These are phyloP conservation scores for Coelastrella sp. DNA, from an alignment of 139 green algal genomes.

Conservation along the genomic window DNA sequence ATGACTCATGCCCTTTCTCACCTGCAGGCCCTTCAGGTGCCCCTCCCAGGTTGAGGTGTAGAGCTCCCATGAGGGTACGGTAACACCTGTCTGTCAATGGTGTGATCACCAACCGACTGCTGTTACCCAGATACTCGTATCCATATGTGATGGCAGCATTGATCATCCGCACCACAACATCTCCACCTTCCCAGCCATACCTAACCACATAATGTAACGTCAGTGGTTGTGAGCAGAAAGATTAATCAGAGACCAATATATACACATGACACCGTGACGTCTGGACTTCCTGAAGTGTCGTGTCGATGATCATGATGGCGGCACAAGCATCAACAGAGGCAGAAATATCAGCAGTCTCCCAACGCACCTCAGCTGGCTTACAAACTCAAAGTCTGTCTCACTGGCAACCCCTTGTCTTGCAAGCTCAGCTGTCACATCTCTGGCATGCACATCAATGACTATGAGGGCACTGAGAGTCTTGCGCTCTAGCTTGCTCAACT, in stretches of 20 bases:
- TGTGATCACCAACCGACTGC: conserved; percentile 67
- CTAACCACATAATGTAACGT: background rate
- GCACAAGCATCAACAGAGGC: background rate
- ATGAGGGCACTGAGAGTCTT: conserved; percentile 84
- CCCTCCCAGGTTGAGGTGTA: conserved; percentile 62
- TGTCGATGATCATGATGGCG: no score
- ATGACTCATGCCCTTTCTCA: no score
- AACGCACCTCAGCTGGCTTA: conserved; percentile 75
- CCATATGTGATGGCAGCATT: conserved; percentile 72
- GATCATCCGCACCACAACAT: conserved; percentile 84
- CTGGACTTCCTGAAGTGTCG: no score
- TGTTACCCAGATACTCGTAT: conserved; percentile 70
- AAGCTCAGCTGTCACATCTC: conserved; percentile 73
- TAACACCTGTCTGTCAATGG: conserved; percentile 72
- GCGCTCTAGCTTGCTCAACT: conserved; percentile 85
- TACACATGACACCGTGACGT: no score
- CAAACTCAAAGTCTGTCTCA: conserved; percentile 82
- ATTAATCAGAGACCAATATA: no score
- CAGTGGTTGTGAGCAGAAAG: background rate
- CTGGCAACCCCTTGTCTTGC: conserved; percentile 57
- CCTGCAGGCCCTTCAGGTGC: conserved; percentile 71
- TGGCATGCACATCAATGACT: conserved; percentile 85
- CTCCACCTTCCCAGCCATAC: conserved; percentile 78
- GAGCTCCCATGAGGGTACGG: conserved; percentile 82
- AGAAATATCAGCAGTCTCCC: background rate